A percentile compares a stretch with the other conserved stretches of the same genome.
Evolutionary conservation across 805 yeast genomes (phyloP).

Genomic region (Sugiyamaella lignohabitans): DNA sequence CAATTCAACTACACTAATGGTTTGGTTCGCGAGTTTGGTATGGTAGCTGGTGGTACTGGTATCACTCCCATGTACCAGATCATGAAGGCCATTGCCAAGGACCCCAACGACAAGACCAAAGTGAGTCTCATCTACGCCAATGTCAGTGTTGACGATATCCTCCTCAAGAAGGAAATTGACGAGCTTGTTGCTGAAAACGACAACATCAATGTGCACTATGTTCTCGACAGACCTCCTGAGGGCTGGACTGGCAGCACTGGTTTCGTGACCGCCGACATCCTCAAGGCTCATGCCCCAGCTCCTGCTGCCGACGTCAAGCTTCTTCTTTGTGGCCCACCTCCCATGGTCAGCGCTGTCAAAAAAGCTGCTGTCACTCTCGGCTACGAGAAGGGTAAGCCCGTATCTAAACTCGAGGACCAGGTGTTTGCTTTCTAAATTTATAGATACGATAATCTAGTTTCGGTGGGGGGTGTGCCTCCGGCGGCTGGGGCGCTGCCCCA

Average conservation of each 20-base stretch:
- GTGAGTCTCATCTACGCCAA: slow-evolving; percentile 79
- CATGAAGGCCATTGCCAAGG: slow-evolving; percentile 62
- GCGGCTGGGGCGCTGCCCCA: too few relatives aligned
- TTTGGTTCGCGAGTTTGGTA: slow-evolving; percentile 63
- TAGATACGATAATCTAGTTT: too few relatives aligned
- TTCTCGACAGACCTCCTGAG: slow-evolving; percentile 63
- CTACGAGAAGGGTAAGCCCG: slow-evolving; percentile 77
- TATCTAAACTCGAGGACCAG: slow-evolving; percentile 84
- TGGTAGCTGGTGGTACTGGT: slow-evolving; percentile 81
- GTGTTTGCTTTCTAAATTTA: slow-evolving; percentile 74
- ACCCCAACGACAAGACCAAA: slow-evolving; percentile 86
- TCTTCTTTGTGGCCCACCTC: slow-evolving; percentile 90
- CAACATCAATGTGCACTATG: slow-evolving; percentile 56
- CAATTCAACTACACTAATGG: slow-evolving; percentile 75
- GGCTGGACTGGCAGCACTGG: slow-evolving; percentile 81
- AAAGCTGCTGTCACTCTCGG: slow-evolving; percentile 70
- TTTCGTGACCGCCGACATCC: slow-evolving; percentile 69
- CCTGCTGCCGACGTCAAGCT: slow-evolving; percentile 57
- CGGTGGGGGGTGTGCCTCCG: too few relatives aligned
- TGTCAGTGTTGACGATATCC: slow-evolving; percentile 68
- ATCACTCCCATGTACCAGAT: slow-evolving; percentile 93
- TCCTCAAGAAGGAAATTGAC: slow-evolving; percentile 75
- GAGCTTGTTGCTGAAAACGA: slow-evolving; percentile 48
- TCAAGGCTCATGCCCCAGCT: slow-evolving; percentile 57
- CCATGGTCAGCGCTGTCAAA: slow-evolving; percentile 80